Percentiles rank a stretch among this genome's conserved stretches.
Conservation (phyloP, 805 yeast genomes). For the Candida orba region DNA sequence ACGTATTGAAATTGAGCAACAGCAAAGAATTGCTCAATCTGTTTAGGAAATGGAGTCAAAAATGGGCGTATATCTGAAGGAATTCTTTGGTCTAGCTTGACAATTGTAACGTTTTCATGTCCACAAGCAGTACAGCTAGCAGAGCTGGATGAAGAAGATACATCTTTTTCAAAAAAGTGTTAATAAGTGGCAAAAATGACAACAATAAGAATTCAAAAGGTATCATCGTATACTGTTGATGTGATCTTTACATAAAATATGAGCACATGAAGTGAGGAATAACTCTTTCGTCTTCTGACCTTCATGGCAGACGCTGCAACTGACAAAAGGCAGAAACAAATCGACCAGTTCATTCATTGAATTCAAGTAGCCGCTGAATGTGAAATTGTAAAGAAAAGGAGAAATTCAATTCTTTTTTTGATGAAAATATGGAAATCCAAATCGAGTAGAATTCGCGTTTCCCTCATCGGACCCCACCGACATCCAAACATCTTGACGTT, state of each 20-base stretch:
- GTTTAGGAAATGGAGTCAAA: conserved; percentile 19
- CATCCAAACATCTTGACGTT: too few species aligned
- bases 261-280: conserved; percentile 32
- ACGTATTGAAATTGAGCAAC: conserved; percentile 20
- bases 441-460: not conserved
- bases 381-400: not conserved
- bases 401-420: not conserved
- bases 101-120: conserved; percentile 13
- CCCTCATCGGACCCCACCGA: not conserved
- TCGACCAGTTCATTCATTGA: conserved; percentile 4
- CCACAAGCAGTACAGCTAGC: conserved; percentile 13
- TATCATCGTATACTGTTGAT: not conserved
- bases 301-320: conserved; percentile 28
- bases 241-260: conserved; percentile 29
- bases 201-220: not conserved
- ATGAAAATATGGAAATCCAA: not conserved
- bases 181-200: not conserved
- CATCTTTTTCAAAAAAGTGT: not conserved
- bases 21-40: conserved; percentile 20
- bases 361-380: not conserved
- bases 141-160: conserved; percentile 1
- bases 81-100: conserved; percentile 13
- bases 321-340: conserved; percentile 24
- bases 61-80: conserved; percentile 18
- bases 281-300: conserved; percentile 16